phyloP scores from a whole-genome alignment of 83 land plant species.

The Picea mariana region DNA sequence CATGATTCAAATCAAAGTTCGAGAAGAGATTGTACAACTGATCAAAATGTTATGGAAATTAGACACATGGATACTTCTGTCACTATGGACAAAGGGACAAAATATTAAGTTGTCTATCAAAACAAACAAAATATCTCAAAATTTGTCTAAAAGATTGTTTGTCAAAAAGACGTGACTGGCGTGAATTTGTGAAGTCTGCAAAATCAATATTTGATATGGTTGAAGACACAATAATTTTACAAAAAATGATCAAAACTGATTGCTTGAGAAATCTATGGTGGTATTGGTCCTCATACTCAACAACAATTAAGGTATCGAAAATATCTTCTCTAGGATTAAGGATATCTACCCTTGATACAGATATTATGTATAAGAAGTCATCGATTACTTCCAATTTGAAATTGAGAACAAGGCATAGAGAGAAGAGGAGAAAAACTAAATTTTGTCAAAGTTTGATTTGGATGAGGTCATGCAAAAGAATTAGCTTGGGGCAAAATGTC shows the following conservation, averaged over 20 bases:
- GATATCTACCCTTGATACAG: slow-evolving; percentile 79
- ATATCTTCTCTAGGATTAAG: slow-evolving; percentile 77
- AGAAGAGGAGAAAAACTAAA: no score
- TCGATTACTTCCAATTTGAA: background rate
- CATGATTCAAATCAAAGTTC: slow-evolving; percentile 29
- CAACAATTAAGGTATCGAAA: slow-evolving; percentile 69
- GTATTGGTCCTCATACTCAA: slow-evolving; percentile 94
- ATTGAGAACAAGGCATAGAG: no score
- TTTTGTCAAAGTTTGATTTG: no score
- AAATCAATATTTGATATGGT: slow-evolving; percentile 30
- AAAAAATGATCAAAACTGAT: slow-evolving; percentile 82
- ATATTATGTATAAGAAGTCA: slow-evolving; percentile 61
- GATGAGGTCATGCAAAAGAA: no score
- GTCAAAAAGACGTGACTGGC: no score
- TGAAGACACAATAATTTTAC: slow-evolving; percentile 67
- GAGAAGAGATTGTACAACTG: background rate
- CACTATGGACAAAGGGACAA: no score
- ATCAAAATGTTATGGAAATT: slow-evolving; percentile 1
- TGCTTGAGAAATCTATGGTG: slow-evolving; percentile 74
- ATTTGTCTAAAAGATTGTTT: no score
- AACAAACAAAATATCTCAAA: no score
- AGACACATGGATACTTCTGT: background rate
- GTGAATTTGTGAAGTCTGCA: no score
- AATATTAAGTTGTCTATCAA: no score
- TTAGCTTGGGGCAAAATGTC: no score